phyloP scores from a whole-genome alignment of 179 eudicot genomes.

The Silene noctiflora region DNA sequence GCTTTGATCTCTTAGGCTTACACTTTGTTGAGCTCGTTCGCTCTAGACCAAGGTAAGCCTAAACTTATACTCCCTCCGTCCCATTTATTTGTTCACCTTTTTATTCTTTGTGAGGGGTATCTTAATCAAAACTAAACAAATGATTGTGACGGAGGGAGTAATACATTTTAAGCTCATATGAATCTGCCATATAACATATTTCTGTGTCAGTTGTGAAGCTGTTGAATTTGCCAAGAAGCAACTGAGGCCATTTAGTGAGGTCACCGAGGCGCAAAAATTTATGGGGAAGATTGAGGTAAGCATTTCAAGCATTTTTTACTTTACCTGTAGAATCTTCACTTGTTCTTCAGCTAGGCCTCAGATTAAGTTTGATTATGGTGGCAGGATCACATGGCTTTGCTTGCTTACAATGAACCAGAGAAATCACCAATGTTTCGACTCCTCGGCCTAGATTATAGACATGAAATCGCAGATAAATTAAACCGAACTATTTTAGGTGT shows the following conservation, averaged over 20 bases:
- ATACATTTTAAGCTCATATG: background rate
- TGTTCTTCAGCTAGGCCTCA: background rate
- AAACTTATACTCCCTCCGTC: background rate
- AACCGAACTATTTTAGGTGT: constrained; percentile 81
- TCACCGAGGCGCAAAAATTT: constrained; percentile 57
- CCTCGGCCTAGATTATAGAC: constrained; percentile 59
- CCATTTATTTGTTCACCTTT: no score
- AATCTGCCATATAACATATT: constrained; percentile 18
- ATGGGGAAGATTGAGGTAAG: constrained; percentile 70
- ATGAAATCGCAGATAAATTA: constrained; percentile 65
- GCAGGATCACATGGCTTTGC: constrained; percentile 81
- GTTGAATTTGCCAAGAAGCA: constrained; percentile 72
- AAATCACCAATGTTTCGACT: constrained; percentile 88
- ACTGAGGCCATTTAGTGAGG: constrained; percentile 65
- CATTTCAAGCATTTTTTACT: constrained; percentile 3
- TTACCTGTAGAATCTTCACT: background rate
- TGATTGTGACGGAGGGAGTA: background rate
- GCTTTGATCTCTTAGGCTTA: constrained; percentile 80
- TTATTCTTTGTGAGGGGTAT: no score
- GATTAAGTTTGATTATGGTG: constrained; percentile 15
- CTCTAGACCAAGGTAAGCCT: constrained; percentile 61
- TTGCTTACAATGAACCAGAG: constrained; percentile 92
- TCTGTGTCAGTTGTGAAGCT: constrained; percentile 72
- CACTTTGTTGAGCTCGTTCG: constrained; percentile 81
- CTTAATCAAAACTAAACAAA: no score